Conservation (phyloP, 345 rosid species). For the Brassica incana region DNA sequence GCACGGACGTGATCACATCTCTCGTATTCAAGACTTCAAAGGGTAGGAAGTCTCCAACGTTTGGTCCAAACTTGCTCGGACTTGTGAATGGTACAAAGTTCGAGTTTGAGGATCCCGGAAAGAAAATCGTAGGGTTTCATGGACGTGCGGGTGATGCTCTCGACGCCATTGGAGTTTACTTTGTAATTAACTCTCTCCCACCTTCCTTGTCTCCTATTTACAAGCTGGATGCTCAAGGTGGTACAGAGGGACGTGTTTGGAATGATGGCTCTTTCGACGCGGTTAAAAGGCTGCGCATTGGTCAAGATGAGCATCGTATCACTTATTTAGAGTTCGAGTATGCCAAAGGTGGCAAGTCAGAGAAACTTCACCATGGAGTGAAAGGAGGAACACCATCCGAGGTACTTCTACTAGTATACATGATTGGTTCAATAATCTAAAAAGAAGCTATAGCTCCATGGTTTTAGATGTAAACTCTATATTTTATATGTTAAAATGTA, state of each 20-base stretch:
- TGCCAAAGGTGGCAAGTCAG: not conserved
- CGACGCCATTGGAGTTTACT: slow-evolving; percentile 33
- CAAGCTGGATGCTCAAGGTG: slow-evolving; percentile 34
- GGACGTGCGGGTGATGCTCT: slow-evolving; percentile 11
- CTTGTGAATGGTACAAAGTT: slow-evolving; percentile 17
- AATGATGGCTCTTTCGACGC: slow-evolving; percentile 25
- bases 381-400: slow-evolving; percentile 8
- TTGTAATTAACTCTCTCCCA: not conserved
- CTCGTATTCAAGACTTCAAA: slow-evolving; percentile 29
- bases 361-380: slow-evolving; percentile 12
- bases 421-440: not conserved
- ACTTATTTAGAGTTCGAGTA: slow-evolving; percentile 29
- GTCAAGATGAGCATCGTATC: slow-evolving; percentile 26
- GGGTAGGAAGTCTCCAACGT: slow-evolving; percentile 23
- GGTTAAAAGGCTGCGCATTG: slow-evolving; percentile 15
- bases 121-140: slow-evolving; percentile 30
- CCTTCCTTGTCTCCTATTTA: slow-evolving; percentile 1
- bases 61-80: slow-evolving; percentile 29
- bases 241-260: slow-evolving; percentile 23
- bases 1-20: slow-evolving; percentile 19
- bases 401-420: slow-evolving; percentile 4
- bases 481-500: not conserved
- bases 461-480: not conserved
- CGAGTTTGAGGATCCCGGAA: not conserved
- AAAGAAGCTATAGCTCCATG: not conserved